phyloP scores from a whole-genome alignment of 345 rosid genomes.

The Pistacia vera region DNA sequence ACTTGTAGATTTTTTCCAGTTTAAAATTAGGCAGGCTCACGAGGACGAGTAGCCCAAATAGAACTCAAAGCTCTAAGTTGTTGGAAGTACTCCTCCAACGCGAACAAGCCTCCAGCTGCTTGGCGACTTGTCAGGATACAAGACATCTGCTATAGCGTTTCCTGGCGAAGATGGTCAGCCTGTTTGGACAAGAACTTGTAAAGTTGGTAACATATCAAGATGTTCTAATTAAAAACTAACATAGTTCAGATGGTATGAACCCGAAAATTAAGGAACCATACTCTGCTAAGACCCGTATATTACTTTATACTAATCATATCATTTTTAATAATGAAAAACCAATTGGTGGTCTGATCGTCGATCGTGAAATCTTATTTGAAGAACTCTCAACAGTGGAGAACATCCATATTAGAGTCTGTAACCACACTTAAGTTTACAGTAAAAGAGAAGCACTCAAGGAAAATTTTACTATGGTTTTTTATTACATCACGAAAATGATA shows the following conservation, averaged over 20 bases:
- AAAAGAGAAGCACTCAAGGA: neutral
- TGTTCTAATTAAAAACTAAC: neutral
- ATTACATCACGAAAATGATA: too few species aligned
- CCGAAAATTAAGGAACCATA: too few species aligned
- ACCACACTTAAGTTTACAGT: neutral
- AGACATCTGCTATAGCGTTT: conserved; percentile 81
- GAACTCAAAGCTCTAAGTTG: conserved; percentile 72
- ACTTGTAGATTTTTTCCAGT: neutral
- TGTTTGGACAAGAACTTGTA: conserved; percentile 22
- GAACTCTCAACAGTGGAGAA: neutral
- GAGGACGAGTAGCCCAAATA: conserved; percentile 60
- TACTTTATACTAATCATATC: too few species aligned
- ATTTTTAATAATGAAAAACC: neutral
- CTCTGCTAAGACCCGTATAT: too few species aligned
- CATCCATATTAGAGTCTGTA: too few species aligned
- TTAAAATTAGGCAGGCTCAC: conserved; percentile 48
- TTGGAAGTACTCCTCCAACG: conserved; percentile 82
- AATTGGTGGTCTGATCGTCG: neutral
- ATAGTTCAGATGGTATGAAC: too few species aligned
- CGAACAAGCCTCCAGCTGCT: conserved; percentile 75
- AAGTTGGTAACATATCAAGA: neutral
- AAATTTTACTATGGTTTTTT: too few species aligned
- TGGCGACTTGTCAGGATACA: conserved; percentile 71
- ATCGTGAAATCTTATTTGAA: neutral
- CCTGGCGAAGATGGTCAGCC: conserved; percentile 95